Base-by-base conservation (phyloP, 1,284 basidiomycete genomes). In the Cryptococcus sp. region DNA sequence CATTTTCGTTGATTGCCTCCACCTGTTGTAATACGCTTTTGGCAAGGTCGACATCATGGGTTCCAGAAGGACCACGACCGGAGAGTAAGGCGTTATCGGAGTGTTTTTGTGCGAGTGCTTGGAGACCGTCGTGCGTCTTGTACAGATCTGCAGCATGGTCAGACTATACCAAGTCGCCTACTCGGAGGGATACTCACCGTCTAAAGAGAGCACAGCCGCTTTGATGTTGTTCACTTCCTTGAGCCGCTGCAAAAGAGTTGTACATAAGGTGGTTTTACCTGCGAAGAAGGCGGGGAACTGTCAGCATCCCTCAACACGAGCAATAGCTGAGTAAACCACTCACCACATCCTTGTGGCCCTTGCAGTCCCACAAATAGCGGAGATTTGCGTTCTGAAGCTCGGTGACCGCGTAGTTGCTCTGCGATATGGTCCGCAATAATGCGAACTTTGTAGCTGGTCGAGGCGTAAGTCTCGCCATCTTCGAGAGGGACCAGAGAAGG, bases 51-150 rank as follows among this genome's bases (percentile, higher is more conserved):
- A 71, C 39, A 56, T 77, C 76, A 54, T 77, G 76, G 4, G 77
- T 77, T 0, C 77, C 76, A 1, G 77, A 75, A 2, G 72, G 73
- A 11, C 77, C 77, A 45, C 75, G 69, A 47, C 75, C 77, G 11
- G 66, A 47, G 1, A 78, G 62, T n/a, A 78, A 57, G 10, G 55
- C 54, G 53, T 77, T 78, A 35, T 64, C 45, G 3, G 67, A 71
- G 55, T 76, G 61, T 23, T 66, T 41, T 1, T 54, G 42, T 0
- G 74, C 71, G 16, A 77, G 10, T 1, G 56, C 62, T 41, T 64
- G 59, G 11, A 77, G 65, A 1, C 64, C 71, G 8, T 54, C 55
- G 48, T 73, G 63, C 0, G 68, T 66, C 22, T 67, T 68, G 60
- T 77, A 77, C 40, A 77, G 67, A 57, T 76, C 74, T 76, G 19